Conservation (phyloP, 495 filamentous ascomycete species). For the Penicillium pancosmium region DNA sequence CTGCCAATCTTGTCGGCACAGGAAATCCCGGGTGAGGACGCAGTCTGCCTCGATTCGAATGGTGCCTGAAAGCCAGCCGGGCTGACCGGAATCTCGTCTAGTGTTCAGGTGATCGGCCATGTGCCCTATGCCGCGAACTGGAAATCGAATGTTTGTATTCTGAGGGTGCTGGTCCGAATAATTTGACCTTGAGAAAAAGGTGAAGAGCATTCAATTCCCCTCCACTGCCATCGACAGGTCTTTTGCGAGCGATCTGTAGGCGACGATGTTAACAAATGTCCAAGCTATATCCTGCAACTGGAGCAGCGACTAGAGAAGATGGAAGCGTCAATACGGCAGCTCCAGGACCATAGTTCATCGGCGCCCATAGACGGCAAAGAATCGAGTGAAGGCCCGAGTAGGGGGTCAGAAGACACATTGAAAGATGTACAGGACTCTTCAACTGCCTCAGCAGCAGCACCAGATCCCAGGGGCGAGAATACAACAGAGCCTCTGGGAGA, state of each 20-base stretch:
- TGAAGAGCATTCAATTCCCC: neutral
- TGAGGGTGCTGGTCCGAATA: neutral
- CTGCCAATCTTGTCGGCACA: slow-evolving; percentile 1
- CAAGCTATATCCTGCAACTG: neutral
- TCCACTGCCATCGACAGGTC: neutral
- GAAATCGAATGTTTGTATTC: slow-evolving; percentile 1
- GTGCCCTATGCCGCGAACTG: neutral
- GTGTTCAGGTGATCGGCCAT: slow-evolving; percentile 1
- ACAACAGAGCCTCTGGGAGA: slow-evolving; percentile 9
- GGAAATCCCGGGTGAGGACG: slow-evolving; percentile 1
- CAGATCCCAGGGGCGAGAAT: neutral
- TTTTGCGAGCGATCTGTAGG: slow-evolving; percentile 1
- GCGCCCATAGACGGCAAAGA: neutral
- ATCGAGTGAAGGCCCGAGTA: slow-evolving; percentile 1
- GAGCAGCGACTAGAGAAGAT: neutral
- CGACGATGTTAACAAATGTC: slow-evolving; percentile 1
- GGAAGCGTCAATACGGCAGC: neutral
- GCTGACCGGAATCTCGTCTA: neutral
- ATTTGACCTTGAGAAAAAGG: slow-evolving; percentile 1
- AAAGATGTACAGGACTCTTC: slow-evolving; percentile 1
- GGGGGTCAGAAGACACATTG: neutral
- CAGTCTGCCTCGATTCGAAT: neutral
- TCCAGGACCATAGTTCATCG: neutral
- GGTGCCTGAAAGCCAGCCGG: slow-evolving; percentile 1
- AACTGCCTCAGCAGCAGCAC: neutral